A percentile compares a stretch with the other conserved stretches of the same genome.
Conservation (phyloP, 495 filamentous ascomycete genomes). For the Annulohypoxylon bovei region DNA sequence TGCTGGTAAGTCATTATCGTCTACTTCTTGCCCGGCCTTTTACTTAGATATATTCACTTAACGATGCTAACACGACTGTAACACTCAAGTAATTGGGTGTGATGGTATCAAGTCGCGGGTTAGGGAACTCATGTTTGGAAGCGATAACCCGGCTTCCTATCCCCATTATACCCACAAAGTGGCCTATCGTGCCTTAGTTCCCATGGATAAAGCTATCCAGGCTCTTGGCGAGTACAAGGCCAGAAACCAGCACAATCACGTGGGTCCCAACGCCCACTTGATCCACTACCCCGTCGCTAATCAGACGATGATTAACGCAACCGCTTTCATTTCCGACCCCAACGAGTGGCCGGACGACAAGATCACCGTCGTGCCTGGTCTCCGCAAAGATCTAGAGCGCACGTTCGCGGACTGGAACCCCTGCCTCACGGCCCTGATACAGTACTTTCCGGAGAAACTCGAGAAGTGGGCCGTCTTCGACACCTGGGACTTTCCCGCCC, state of each 20-base stretch:
- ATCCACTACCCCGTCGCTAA: constrained; percentile 61
- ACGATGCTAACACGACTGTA: not conserved
- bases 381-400: constrained; percentile 39
- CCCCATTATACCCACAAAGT: constrained; percentile 61
- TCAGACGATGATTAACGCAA: constrained; percentile 58
- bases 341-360: constrained; percentile 51
- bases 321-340: constrained; percentile 55
- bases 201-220: constrained; percentile 59
- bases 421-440: constrained; percentile 34
- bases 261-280: constrained; percentile 58
- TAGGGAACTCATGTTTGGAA: constrained; percentile 51
- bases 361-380: constrained; percentile 50
- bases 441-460: constrained; percentile 43
- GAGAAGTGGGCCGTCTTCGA: constrained; percentile 56
- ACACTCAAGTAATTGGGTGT: constrained; percentile 44
- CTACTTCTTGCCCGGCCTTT: too few relatives aligned
- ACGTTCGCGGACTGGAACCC: constrained; percentile 43
- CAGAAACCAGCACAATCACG: constrained; percentile 55
- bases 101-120: constrained; percentile 52
- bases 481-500: constrained; percentile 46
- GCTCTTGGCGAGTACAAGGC: constrained; percentile 61
- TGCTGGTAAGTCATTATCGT: constrained; percentile 32
- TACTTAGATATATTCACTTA: not conserved
- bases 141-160: constrained; percentile 49
- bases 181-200: constrained; percentile 62